Evolutionary conservation across 2,329 filamentous ascomycete genomes (phyloP), one percentile per base, ranked within the genome.

Genomic region (Ceratocystiopsis sp.): DNA sequence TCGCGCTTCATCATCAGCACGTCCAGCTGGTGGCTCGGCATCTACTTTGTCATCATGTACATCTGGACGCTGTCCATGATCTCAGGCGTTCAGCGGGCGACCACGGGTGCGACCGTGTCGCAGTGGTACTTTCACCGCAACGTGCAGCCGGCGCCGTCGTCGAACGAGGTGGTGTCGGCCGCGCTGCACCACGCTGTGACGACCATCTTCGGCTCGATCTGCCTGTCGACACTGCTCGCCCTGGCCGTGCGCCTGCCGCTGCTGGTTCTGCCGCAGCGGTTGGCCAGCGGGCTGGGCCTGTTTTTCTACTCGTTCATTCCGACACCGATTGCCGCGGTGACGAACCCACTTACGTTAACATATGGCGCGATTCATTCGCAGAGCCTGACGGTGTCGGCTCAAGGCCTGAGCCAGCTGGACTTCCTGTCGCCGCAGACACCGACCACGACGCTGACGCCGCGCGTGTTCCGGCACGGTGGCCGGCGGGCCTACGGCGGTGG

Each of bases 111-210:
- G 12, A 94, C 89, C 1, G 89, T 96, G 19, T 93, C 85, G 36
- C 91, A 98, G 60, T 98, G 91, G 91, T 98, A 98, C 61, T 98
- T 96, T 60, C 89, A 96, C 60, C 84, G 91, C 49, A 82, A 93
- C 53, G 77, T 78, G 5, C 73, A 78, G 12, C 85, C 89, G 6
- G 69, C 80, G 10, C 78, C 86, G 3, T 78, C 84, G 1, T 87
- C 85, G 1, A 69, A 72, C 45, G 80, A 87, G 44, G 80, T 96
- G 40, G 85, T 96, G 21, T 68, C 75, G 48, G 89, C 87, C 8
- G 89, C 87, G 14, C 66, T 94, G 38, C 68, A 69, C 41, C 91
- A 98, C 61, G 80, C 87, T 3, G 67, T 75, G 14, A 87, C 84
- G 15, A 89, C 84, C 2, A 78, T 95, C 35, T 93, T 95, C 55